These are phyloP conservation scores for Nannochloropsis salina DNA, from an alignment of 108 stramenopile species.

Conservation along the genomic window DNA sequence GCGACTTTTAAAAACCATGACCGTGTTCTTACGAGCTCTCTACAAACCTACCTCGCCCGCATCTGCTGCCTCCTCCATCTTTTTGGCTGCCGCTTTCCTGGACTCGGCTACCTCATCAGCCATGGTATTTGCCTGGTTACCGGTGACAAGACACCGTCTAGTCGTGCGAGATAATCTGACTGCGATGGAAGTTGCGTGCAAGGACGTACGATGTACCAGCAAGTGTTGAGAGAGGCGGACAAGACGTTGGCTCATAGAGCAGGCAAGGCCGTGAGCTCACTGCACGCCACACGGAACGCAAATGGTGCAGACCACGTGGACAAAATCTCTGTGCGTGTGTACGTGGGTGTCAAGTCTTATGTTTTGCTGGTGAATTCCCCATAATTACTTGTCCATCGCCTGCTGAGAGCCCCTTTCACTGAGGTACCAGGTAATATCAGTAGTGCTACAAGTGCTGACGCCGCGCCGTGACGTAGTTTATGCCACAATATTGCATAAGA, in stretches of 20 bases:
- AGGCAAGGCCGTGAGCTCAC: background rate
- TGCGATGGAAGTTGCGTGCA: no score
- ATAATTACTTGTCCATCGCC: no score
- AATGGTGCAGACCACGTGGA: background rate
- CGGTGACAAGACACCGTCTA: background rate
- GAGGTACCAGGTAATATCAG: no score
- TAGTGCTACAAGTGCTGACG: no score
- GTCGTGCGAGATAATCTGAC: background rate
- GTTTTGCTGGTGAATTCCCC: no score
- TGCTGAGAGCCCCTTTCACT: no score
- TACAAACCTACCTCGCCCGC: background rate
- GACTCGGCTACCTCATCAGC: background rate
- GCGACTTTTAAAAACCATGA: no score
- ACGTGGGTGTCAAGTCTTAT: background rate
- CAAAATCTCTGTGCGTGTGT: background rate
- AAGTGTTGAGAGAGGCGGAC: background rate
- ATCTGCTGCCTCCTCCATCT: background rate
- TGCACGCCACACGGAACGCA: background rate
- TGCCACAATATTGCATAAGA: no score
- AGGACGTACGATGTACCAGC: background rate
- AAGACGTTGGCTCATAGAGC: constrained; percentile 11
- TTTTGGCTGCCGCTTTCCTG: background rate
- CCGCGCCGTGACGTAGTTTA: no score
- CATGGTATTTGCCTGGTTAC: background rate
- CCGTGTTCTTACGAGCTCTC: no score